Percentiles rank a stretch among this genome's conserved stretches.
Conservation (phyloP, 495 filamentous ascomycete genomes). For the Aspergillus haitiensis region DNA sequence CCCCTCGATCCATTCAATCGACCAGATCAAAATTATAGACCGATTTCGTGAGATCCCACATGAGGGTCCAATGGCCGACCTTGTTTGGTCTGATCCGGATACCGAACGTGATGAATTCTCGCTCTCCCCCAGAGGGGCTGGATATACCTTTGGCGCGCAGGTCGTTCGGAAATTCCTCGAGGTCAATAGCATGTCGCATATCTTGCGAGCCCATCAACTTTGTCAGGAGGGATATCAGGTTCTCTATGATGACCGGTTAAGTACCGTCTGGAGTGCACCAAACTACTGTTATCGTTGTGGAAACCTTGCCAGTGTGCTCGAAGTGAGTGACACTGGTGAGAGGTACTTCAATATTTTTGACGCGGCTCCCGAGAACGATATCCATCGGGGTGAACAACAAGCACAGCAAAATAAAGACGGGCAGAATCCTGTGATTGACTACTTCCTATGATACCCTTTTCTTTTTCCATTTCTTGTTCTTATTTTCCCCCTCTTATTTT, state of each 20-base stretch:
- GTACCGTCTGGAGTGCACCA: slow-evolving; percentile 95
- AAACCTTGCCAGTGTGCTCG: slow-evolving; percentile 94
- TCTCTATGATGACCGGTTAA: slow-evolving; percentile 88
- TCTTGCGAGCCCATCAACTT: slow-evolving; percentile 91
- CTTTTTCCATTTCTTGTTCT: slow-evolving; percentile 19
- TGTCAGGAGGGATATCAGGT: slow-evolving; percentile 98
- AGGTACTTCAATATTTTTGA: slow-evolving; percentile 96
- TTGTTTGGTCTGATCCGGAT: slow-evolving; percentile 98
- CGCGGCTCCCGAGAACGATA: slow-evolving; percentile 92
- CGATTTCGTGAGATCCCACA: slow-evolving; percentile 97
- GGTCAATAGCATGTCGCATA: slow-evolving; percentile 95
- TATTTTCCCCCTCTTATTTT: slow-evolving; percentile 5
- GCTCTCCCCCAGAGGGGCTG: slow-evolving; percentile 87
- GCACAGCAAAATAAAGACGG: slow-evolving; percentile 60
- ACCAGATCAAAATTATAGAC: slow-evolving; percentile 99
- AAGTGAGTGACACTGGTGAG: slow-evolving; percentile 89
- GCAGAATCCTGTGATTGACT: slow-evolving; percentile 63
- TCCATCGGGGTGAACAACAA: slow-evolving; percentile 73
- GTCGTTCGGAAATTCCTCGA: slow-evolving; percentile 97
- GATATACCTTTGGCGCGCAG: slow-evolving; percentile 95
- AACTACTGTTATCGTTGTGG: slow-evolving; percentile 98
- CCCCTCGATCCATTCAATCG: slow-evolving; percentile 95
- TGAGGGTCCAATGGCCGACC: slow-evolving; percentile 98
- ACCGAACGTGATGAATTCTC: slow-evolving; percentile 95
- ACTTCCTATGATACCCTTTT: slow-evolving; percentile 66